Conservation (phyloP, 116 monocot species). For the Dioscorea cayenensis region DNA sequence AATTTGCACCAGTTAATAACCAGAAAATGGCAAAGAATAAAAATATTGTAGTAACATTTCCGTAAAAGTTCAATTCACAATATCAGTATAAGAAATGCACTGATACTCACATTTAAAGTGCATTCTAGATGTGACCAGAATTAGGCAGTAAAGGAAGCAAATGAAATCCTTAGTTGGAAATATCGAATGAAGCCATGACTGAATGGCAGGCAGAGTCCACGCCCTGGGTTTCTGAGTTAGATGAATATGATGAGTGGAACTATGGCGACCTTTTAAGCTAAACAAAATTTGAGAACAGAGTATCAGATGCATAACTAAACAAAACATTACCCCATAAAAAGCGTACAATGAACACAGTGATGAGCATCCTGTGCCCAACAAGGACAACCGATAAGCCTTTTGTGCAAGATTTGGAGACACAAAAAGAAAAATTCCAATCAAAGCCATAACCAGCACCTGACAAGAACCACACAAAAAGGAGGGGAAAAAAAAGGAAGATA, state of each 20-base stretch:
- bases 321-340: constrained; percentile 57
- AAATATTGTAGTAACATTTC: neutral
- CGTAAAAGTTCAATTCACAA: neutral
- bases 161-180: constrained; percentile 79
- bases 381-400: constrained; percentile 72
- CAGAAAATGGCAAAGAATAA: neutral
- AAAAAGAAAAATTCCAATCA: constrained; percentile 69
- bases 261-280: neutral
- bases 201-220: constrained; percentile 60
- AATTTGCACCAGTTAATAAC: neutral
- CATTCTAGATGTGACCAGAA: constrained; percentile 50
- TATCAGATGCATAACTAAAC: neutral
- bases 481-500: neutral
- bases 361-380: constrained; percentile 63
- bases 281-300: neutral
- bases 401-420: constrained; percentile 43
- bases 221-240: constrained; percentile 67
- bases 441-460: constrained; percentile 65
- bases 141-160: constrained; percentile 70
- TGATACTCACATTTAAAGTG: constrained; percentile 62
- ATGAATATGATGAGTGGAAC: neutral
- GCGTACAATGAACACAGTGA: constrained; percentile 71
- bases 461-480: constrained; percentile 4
- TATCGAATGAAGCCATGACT: constrained; percentile 63
- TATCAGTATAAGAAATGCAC: neutral